Base-by-base conservation (phyloP, 2,329 filamentous ascomycete genomes). In the Sporothrix brasiliensis region DNA sequence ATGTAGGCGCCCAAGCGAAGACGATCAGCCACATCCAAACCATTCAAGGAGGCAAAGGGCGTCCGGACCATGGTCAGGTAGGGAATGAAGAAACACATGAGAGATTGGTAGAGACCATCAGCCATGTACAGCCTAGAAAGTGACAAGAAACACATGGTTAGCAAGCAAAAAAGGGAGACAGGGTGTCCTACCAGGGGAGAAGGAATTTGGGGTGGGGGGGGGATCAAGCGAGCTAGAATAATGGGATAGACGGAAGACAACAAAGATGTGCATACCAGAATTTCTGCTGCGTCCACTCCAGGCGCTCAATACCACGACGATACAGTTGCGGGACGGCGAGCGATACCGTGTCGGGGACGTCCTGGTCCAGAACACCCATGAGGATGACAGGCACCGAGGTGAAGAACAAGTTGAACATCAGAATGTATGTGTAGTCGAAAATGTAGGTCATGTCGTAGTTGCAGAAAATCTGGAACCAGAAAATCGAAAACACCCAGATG, bases 381-480 rank as follows among this genome's bases (percentile, higher is more conserved):
- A 99, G 88, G 75, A 95, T 94, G 72, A 98, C 92, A 2, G 95
- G 93, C 24, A 99, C 81, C 19, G 95, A 99, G 6, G 95, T 99
- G 81, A 99, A 99, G 71, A 94, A 92, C 79, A 99, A 84, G 82
- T 98, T 98, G 86, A 97, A 97, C 78, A 98, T 87, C 73, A 98
- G 86, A 76, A 99, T 97, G 81, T 98, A 99, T 52, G 93, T 96
- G 83, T 97, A 97, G 80, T 99, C 95, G 82, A 96, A 97, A 68
- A 97, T 88, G 79, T 97, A 98, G 60, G 94, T 94, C 80, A 94
- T 93, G 82, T 99, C 95, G 79, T 96, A 97, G 81, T 97, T 91
- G 84, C 92, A 93, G 81, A 91, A 99, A 69, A 97, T 92, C 79
- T 96, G 93, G 81, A 92, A 99, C 94, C 94, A 98, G 86, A 98